Evolutionary conservation across 192 early-diverging fungal genomes (phyloP), one percentile per base, ranked within the genome.

Genomic region (Cetraspora pellucida): DNA sequence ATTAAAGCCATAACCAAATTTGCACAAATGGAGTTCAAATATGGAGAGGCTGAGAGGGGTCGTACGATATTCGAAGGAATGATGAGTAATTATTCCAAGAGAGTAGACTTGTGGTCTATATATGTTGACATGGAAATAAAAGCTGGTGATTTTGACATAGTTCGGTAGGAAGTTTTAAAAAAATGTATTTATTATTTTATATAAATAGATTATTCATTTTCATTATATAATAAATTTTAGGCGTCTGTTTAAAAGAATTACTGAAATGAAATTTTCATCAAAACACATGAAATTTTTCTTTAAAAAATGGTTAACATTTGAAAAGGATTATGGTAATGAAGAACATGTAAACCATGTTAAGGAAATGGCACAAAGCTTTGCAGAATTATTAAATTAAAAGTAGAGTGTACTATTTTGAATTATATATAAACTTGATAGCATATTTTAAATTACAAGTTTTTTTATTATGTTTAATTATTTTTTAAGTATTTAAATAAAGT

Each of bases 231-330:
- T 66, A 21, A 50, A 44, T 69, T 65, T 60, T 72, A 87, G 86
- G 50, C 84, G 90, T 0, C 80, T 99, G 74, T 99, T 99, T 88
- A 92, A 95, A 80, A 92, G 96, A 30, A 90, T 94, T 27, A 91
- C 93, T n/a, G 86, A 87, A 11, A 84, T 96, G 86, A 97, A 96
- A 81, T 86, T 93, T 77, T 96, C 96, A 25, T 93, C 95, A 28
- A 98, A 97, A 88, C 96, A 97, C 89, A 96, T 98, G 95, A 98
- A 98, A 84, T 98, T 95, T 86, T 91, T 99, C 79, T 98, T 99
- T 85, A 99, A 98, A 85, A 95, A 96, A 85, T 99, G 94, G 89
- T 88, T 99, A 64, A 90, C 91, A 25, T 99, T 94, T 81, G 98
- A 99, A 80, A 97, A 97, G 87, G 87, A 88, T 43, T 84, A 92